Evolutionary conservation across 2,329 filamentous ascomycete genomes (phyloP).

Genomic region (Penicillium sp.): DNA sequence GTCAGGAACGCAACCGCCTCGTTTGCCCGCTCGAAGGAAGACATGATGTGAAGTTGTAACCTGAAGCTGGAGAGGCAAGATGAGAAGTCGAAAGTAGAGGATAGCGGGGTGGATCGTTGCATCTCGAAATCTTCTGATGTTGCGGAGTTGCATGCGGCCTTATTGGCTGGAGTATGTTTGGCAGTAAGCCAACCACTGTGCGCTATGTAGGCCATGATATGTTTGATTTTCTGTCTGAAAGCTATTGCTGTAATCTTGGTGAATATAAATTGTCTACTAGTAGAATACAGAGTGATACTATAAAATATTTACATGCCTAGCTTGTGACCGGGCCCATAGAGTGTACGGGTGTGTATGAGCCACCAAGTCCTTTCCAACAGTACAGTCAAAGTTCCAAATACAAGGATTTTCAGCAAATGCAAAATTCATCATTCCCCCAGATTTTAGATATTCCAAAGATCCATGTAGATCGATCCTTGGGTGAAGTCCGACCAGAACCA

Average conservation of each 20-base stretch:
- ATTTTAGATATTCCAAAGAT: background rate
- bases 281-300: too few species aligned
- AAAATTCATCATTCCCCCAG: too few species aligned
- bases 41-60: slow-evolving; percentile 10
- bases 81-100: background rate
- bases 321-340: background rate
- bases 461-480: background rate
- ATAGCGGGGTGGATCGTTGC: slow-evolving; percentile 9
- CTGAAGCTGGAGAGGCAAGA: background rate
- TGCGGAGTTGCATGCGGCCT: slow-evolving; percentile 16
- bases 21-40: slow-evolving; percentile 36
- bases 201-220: too few species aligned
- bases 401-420: too few species aligned
- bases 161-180: slow-evolving; percentile 13
- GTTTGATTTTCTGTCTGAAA: too few species aligned
- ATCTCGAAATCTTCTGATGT: slow-evolving; percentile 13
- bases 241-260: too few species aligned
- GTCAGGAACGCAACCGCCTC: slow-evolving; percentile 58
- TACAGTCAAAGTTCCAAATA: too few species aligned
- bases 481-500: background rate
- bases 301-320: too few species aligned
- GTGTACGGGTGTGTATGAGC: too few species aligned
- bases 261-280: too few species aligned
- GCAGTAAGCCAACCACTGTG: too few species aligned
- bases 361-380: too few species aligned